Conservation (phyloP, 106 monocot species). For the Acanthochlamys bracteata region DNA sequence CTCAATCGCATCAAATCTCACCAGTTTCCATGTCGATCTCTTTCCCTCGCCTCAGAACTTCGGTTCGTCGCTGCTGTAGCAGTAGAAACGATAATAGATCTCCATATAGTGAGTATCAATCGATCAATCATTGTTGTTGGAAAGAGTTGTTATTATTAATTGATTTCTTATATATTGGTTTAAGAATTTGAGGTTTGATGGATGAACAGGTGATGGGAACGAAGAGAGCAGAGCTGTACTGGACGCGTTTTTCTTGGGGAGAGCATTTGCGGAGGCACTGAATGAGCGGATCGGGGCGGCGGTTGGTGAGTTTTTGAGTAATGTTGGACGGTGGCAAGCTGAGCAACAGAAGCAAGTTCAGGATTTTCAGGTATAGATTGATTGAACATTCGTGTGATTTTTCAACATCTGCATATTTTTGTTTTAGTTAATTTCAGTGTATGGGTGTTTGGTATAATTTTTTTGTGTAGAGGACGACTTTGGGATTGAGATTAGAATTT, state of each 20-base stretch:
- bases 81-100: too few species aligned
- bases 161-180: too few species aligned
- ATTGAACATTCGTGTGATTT: not conserved
- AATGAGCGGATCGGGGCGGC: conserved; percentile 78
- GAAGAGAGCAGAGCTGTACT: conserved; percentile 77
- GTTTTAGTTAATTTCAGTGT: not conserved
- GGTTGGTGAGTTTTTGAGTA: conserved; percentile 77
- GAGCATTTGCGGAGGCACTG: conserved; percentile 86
- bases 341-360: conserved; percentile 90
- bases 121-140: too few species aligned
- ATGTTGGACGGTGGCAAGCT: conserved; percentile 87
- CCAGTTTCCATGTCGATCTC: too few species aligned
- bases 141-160: too few species aligned
- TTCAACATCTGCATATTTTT: not conserved
- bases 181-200: not conserved
- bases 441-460: not conserved
- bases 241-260: conserved; percentile 98
- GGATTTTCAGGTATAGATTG: conserved; percentile 71
- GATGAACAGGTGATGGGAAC: conserved; percentile 25
- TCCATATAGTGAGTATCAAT: too few species aligned
- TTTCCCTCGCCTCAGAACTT: too few species aligned
- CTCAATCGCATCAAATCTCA: too few species aligned
- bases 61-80: too few species aligned
- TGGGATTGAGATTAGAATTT: too few species aligned
- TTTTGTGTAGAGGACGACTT: not conserved